phyloP scores from a whole-genome alignment of 208 protist genomes.

The Trypanosoma caninum region DNA sequence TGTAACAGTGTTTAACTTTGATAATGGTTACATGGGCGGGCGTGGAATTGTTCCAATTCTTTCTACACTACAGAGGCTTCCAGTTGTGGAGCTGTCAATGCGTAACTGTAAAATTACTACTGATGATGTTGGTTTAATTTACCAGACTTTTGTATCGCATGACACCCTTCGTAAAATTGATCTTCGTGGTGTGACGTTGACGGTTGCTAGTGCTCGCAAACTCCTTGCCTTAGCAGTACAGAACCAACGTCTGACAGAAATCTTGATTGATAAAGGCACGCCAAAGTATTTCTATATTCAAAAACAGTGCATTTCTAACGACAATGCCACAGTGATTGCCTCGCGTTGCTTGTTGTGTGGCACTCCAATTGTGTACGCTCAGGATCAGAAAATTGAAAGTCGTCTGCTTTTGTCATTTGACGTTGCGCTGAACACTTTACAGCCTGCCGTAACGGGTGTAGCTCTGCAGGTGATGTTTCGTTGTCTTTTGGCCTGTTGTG shows the following conservation, averaged over 20 bases:
- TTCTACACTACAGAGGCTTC: slow-evolving; percentile 50
- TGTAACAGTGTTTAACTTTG: slow-evolving; percentile 57
- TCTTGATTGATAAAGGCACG: slow-evolving; percentile 52
- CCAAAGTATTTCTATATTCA: slow-evolving; percentile 71
- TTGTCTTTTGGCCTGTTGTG: slow-evolving; percentile 41
- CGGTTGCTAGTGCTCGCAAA: slow-evolving; percentile 42
- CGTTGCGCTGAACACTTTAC: slow-evolving; percentile 17
- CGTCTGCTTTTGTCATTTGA: slow-evolving; percentile 30
- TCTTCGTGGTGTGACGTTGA: slow-evolving; percentile 57
- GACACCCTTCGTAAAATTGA: slow-evolving; percentile 67
- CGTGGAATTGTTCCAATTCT: slow-evolving; percentile 68
- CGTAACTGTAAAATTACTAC: slow-evolving; percentile 39
- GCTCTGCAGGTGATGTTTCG: slow-evolving; percentile 49
- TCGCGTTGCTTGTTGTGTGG: slow-evolving; percentile 54
- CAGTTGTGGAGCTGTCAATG: slow-evolving; percentile 49
- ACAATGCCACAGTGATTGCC: slow-evolving; percentile 21
- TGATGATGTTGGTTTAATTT: slow-evolving; percentile 51
- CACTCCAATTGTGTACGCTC: slow-evolving; percentile 23
- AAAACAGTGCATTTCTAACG: slow-evolving; percentile 64
- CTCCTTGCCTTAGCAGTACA: slow-evolving; percentile 50
- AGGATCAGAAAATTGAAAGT: slow-evolving; percentile 19
- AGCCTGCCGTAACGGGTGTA: slow-evolving; percentile 27
- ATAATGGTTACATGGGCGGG: slow-evolving; percentile 78
- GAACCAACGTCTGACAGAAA: slow-evolving; percentile 53
- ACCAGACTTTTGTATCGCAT: slow-evolving; percentile 49